Evolutionary conservation across 2,329 filamentous ascomycete genomes (phyloP).

Genomic region (Penicillium sp.): DNA sequence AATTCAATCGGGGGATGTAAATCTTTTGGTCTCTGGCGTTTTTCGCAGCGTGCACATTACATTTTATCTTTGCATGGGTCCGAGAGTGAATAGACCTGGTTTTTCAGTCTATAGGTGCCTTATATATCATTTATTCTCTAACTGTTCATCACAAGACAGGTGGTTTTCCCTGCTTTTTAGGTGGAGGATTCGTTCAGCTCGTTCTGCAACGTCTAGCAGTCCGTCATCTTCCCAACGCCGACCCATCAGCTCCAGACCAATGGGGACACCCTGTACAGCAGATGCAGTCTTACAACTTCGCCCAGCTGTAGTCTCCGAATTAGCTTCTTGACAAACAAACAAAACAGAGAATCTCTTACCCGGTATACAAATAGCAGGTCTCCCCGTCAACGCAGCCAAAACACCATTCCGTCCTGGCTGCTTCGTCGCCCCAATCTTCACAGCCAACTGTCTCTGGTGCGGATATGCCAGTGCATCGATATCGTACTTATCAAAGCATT

Average conservation of each 20-base stretch:
- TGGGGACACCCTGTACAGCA: constrained; percentile 57
- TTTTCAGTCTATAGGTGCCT: constrained; percentile 1
- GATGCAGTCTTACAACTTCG: constrained; percentile 50
- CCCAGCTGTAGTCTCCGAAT: constrained; percentile 28
- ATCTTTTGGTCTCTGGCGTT: constrained; percentile 3
- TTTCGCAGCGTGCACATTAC: constrained; percentile 10
- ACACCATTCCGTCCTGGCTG: constrained; percentile 61
- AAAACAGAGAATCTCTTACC: constrained; percentile 16
- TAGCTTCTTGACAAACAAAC: not conserved
- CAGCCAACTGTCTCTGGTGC: constrained; percentile 61
- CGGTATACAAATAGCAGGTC: constrained; percentile 49
- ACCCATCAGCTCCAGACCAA: constrained; percentile 63
- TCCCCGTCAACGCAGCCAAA: constrained; percentile 52
- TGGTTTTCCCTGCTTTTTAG: constrained; percentile 43
- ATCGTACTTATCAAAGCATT: constrained; percentile 48
- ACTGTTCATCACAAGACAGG: constrained; percentile 30
- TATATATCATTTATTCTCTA: not conserved
- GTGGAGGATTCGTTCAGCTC: constrained; percentile 48
- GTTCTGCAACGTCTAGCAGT: constrained; percentile 53
- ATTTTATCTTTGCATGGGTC: constrained; percentile 4
- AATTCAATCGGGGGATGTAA: constrained; percentile 93
- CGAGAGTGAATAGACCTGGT: not conserved
- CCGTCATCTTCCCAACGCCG: constrained; percentile 53
- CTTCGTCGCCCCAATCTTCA: constrained; percentile 53
- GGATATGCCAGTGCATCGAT: constrained; percentile 62